Evolutionary conservation across 768 basidiomycete genomes (phyloP), one percentile per base, ranked within the genome.

Genomic region (Suillus discolor): DNA sequence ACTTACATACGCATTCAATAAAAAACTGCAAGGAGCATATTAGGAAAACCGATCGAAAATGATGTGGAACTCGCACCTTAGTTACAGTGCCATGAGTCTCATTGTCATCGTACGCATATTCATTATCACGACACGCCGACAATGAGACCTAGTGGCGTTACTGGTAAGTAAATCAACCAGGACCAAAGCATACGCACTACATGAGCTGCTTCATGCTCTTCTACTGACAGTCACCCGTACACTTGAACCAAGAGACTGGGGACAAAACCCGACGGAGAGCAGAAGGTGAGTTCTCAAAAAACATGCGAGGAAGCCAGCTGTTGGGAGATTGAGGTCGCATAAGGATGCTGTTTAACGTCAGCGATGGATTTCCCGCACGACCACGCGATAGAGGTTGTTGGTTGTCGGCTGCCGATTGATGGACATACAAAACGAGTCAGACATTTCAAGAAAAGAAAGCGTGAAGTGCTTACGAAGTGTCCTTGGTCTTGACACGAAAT

Each of bases 121-220:
- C 69, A 12, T 67, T 68, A n/a, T 75, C 74, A 51, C 65, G 71
- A 42, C 74, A 77, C 39, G 74, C 74, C 28, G 75, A 73, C 25
- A 75, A 41, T 16, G 74, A 75, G 57, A 75, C 67, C 74, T 77
- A 8, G 11, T 53, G 18, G 13, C 28, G 11, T 34, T 9, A 12
- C 16, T 12, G 1, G 36, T 2, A 6, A 23, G 68, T 51, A 73
- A 66, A 8, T 12, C 41, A 49, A 42, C 20, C 54, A 36, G 16
- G 31, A 28, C 18, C 11, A n/a, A 25, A 39, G 9, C 18, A 45
- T 4, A 74, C 74, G 57, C 62, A 74, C 75, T 6, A 77, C 71
- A 41, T 71, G 66, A n/a, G 75, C 71, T 53, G 18, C 41, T 13
- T 66, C 7, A 6, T 16, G 38, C 13, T 67, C 69, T 28, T 41